Percentiles rank a stretch among this genome's conserved stretches.
Evolutionary conservation across 805 yeast species (phyloP).

Genomic region (Wickerhamiella hasegawae): DNA sequence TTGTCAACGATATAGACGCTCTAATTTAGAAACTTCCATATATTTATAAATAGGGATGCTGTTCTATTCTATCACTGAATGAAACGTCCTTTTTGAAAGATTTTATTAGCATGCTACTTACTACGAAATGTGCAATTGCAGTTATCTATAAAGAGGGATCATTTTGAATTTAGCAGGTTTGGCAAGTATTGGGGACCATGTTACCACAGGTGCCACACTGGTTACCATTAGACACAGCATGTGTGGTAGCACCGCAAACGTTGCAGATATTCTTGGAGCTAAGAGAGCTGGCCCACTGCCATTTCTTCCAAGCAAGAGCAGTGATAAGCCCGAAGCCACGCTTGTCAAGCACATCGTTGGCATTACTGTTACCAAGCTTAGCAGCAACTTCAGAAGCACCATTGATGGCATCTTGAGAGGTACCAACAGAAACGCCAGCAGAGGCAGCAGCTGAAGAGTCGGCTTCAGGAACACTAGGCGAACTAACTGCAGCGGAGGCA

Average conservation of each 20-base stretch:
- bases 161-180: too few relatives aligned
- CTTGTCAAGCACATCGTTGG: not conserved
- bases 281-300: not conserved
- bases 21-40: too few relatives aligned
- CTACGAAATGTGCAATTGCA: not conserved
- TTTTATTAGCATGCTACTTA: not conserved
- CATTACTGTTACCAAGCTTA: too few relatives aligned
- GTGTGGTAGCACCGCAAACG: not conserved
- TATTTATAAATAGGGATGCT: not conserved
- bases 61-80: not conserved
- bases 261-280: not conserved
- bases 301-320: not conserved
- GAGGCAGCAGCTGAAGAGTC: not conserved
- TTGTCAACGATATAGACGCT: constrained; percentile 30
- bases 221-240: not conserved
- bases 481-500: not conserved
- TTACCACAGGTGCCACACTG: not conserved
- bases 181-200: too few relatives aligned
- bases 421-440: not conserved
- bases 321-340: not conserved
- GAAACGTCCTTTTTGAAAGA: not conserved
- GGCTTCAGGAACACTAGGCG: not conserved
- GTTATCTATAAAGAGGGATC: not conserved
- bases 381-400: not conserved
- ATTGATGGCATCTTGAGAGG: not conserved